Percentiles rank a stretch among this genome's conserved stretches.
phyloP scores from a whole-genome alignment of 805 yeast genomes.

The Ascoidea rubescens region DNA sequence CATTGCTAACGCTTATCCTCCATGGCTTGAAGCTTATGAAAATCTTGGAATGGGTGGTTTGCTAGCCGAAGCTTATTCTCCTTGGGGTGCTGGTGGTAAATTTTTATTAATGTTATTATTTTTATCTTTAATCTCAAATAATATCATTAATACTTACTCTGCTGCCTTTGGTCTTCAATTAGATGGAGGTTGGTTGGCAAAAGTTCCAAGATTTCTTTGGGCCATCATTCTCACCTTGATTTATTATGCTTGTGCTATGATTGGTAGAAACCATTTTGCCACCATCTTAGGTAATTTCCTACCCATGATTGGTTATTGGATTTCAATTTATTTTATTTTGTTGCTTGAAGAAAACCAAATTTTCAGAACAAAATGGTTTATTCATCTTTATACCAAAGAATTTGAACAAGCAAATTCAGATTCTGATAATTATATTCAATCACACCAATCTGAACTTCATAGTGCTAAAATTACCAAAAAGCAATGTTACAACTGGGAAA shows the following conservation, averaged over 20 bases:
- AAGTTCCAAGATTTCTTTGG: conserved; percentile 70
- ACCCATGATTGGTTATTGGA: conserved; percentile 91
- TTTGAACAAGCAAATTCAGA: conserved; percentile 15
- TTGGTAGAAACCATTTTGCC: conserved; percentile 61
- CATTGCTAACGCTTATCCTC: conserved; percentile 40
- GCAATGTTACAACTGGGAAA: conserved; percentile 53
- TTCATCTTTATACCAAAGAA: conserved; percentile 29
- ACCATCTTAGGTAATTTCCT: conserved; percentile 65
- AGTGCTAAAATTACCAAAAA: conserved; percentile 11
- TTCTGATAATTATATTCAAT: not conserved
- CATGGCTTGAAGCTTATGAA: conserved; percentile 45
- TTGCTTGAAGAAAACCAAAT: conserved; percentile 59
- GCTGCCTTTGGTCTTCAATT: conserved; percentile 72
- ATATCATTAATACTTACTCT: conserved; percentile 68
- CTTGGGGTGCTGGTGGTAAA: conserved; percentile 69
- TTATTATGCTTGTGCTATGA: conserved; percentile 58
- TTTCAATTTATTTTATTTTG: conserved; percentile 63
- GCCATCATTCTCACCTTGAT: conserved; percentile 47
- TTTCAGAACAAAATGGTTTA: conserved; percentile 39
- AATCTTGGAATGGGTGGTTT: conserved; percentile 65
- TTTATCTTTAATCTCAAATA: conserved; percentile 68
- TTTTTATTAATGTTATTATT: conserved; percentile 57
- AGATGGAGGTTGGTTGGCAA: conserved; percentile 36
- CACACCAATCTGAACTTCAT: not conserved
- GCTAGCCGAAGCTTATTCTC: conserved; percentile 50